Base-by-base conservation (phyloP, 1,284 basidiomycete species). In the Heterobasidion parviporum region DNA sequence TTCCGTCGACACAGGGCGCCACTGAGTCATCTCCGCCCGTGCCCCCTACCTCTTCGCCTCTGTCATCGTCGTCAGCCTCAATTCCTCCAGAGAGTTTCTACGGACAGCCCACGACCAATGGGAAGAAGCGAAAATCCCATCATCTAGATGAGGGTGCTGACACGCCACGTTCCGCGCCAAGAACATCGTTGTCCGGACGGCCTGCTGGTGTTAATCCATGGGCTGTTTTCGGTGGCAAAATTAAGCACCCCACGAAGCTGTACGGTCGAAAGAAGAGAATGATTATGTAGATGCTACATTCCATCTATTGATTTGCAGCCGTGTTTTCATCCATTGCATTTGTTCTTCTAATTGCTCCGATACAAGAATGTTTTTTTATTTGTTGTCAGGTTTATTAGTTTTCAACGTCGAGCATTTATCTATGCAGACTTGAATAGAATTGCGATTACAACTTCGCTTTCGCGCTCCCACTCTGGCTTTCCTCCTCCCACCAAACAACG, bases 401-500 rank as follows among this genome's bases (percentile, higher is more conserved):
- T 26, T 26, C 26, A 26, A 26, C 4, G 26, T 26, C 6, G 26
- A 26, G 5, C 26, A 26, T 26, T 26, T 5, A 4, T 26, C 5
- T 6, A 26, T 26, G 26, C 26, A 26, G 26, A 26, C 26, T 5
- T 26, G 26, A 26, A 6, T 26, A 26, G 6, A 6, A 6, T 26
- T 26, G 26, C 26, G 6, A 51, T 54, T 33, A 54, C 7, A 54
- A 20, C 16, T 54, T 54, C 14, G 53, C 46, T 33, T 26, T 46
- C 16, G 36, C 35, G 32, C 14, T 55, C 49, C 55, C 60, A 49
- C 61, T 48, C 52, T 54, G 60, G 8, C 54, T 44, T 43, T 47
- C 80, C 45, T 84, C 82, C 62, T 89, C 83, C 88, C 87, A 91
- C 78, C 83, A 87, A 8, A 94, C 80, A 54, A 92, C 92, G 52